Base-by-base conservation (phyloP, 768 basidiomycete genomes). In the Ramaria sp. region DNA sequence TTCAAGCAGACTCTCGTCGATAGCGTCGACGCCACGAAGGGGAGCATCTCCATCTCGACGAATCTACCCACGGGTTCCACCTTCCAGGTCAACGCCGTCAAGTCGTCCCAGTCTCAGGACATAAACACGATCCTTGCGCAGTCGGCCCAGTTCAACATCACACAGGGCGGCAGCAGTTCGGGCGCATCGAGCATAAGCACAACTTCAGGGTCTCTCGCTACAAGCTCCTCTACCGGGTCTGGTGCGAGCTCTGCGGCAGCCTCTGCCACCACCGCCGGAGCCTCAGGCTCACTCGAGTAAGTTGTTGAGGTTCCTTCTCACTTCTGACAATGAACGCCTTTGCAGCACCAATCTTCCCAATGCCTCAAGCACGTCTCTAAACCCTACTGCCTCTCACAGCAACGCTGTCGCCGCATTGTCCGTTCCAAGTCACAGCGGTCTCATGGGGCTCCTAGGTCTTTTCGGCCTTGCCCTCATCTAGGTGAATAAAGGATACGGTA, bases 51-150 rank as follows among this genome's bases (percentile, higher is more conserved):
- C 3, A 66, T 73, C 42, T 65, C 61, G 22, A 71, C 84, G 54
- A 75, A 71, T 65, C 72, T 85, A 82, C 81, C 82, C 12, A 47
- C 67, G n/a, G 85, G 83, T 56, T 54, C 61, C 34, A 72, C 69
- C 37, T 93, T 79, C 78, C 83, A 79, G 57, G 75, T 94, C 69
- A 89, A 92, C 72, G 68, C 93, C 27, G 80, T 84, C 59, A 63
- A 73, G 62, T 74, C 78, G 61, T 60, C 73, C 3, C 55, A 75
- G 27, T 5, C 27, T 27, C 27, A 27, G 19, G 52, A 80, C 54
- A 70, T 78, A 22, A 64, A 68, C 67, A 69, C 70, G 51, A 81
- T 92, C 61, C 75, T 81, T 53, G 88, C 89, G 39, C 88, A 93
- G 70, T 90, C 88, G 17, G 52, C 56, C 27, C 65, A 79, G 55